These are phyloP conservation scores for Penicillium silybi DNA, from an alignment of 495 filamentous ascomycete genomes.

Conservation along the genomic window DNA sequence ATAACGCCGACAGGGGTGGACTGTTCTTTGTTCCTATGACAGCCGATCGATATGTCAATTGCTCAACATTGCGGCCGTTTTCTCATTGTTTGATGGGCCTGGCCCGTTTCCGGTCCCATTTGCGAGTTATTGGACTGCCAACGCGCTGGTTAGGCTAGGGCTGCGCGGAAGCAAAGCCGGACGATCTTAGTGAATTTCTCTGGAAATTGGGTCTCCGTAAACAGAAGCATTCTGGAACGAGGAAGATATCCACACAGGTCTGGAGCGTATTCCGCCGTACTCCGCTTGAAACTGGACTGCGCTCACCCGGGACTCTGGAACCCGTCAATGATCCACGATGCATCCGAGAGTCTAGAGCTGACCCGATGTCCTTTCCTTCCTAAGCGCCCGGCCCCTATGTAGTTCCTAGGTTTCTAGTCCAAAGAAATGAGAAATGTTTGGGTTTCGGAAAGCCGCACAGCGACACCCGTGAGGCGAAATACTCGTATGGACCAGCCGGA, in stretches of 20 bases:
- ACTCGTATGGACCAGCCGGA: slow-evolving; percentile 9
- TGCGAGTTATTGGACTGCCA: background rate
- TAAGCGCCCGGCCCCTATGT: background rate
- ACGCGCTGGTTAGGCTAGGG: slow-evolving; percentile 8
- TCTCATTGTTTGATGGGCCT: slow-evolving; percentile 3
- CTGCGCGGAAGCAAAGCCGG: slow-evolving; percentile 27
- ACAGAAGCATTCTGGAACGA: slow-evolving; percentile 28
- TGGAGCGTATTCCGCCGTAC: slow-evolving; percentile 15
- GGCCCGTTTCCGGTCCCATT: background rate
- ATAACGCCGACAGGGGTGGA: background rate
- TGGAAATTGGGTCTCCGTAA: slow-evolving; percentile 6
- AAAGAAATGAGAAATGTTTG: background rate
- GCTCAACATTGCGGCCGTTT: slow-evolving; percentile 11
- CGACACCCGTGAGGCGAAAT: slow-evolving; percentile 6
- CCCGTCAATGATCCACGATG: slow-evolving; percentile 18
- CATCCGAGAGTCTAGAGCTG: background rate
- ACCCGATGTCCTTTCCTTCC: background rate
- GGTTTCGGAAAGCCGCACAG: slow-evolving; percentile 10
- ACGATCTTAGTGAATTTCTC: slow-evolving; percentile 15
- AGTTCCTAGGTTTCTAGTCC: background rate
- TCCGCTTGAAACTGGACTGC: slow-evolving; percentile 13
- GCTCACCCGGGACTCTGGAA: slow-evolving; percentile 22
- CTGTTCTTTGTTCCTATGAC: slow-evolving; percentile 11
- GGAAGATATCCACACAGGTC: slow-evolving; percentile 4
- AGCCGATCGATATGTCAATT: slow-evolving; percentile 16